These are phyloP conservation scores for Coemansia sp. DNA, from an alignment of 192 early-diverging fungal species.

Conservation along the genomic window DNA sequence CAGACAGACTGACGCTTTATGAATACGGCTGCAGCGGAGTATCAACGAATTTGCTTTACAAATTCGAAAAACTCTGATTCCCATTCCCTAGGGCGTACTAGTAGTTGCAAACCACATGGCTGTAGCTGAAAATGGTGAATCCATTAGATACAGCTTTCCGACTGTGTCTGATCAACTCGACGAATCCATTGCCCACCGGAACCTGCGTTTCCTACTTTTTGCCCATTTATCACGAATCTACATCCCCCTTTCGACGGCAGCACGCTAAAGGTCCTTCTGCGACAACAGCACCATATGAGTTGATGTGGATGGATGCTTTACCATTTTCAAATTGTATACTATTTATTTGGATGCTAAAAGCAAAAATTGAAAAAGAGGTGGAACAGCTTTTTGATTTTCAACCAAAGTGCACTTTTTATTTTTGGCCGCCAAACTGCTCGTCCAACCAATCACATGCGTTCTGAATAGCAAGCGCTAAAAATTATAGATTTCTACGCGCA, in stretches of 20 bases:
- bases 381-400: background rate
- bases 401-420: background rate
- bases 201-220: background rate
- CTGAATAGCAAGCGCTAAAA: background rate
- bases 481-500: too few species aligned
- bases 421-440: background rate
- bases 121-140: background rate
- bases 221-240: background rate
- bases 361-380: constrained; percentile 10
- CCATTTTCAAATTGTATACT: constrained; percentile 12
- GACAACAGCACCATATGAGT: background rate
- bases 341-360: constrained; percentile 8
- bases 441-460: background rate
- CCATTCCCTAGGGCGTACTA: background rate
- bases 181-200: constrained; percentile 1
- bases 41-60: background rate
- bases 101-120: background rate
- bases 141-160: background rate
- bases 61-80: background rate
- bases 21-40: too few species aligned
- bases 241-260: background rate
- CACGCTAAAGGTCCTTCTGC: background rate
- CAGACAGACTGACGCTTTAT: too few species aligned
- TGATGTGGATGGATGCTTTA: constrained; percentile 8
- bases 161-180: background rate